Base-by-base conservation (phyloP, 768 basidiomycete species). In the Austroboletus eburneus region DNA sequence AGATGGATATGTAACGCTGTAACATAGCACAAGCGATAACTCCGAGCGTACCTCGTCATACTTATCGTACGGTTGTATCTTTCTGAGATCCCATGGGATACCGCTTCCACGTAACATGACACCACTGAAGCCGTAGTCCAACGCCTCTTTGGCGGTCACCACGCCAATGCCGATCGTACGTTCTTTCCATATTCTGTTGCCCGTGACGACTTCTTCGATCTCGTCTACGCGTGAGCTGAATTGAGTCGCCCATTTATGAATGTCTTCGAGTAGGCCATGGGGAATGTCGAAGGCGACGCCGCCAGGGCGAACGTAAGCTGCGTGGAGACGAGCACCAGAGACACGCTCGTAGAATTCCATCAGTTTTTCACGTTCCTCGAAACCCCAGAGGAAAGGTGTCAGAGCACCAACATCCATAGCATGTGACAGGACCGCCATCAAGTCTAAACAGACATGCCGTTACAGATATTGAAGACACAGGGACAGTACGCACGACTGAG, bases 301-400 rank as follows among this genome's bases (percentile, higher is more conserved):
- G 50, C 95, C 95, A 2, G 95, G 95, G 50, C 95, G 87, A 39
- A 97, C 87, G 65, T 97, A 99, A n/a, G 95, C 95, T 5, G 92
- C 84, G 61, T 99, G 95, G 59, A 99, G 78, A 45, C 95, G 93
- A 5, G 95, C 95, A 54, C 95, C 95, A 9, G 94, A 97, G 33
- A 98, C 95, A 46, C 95, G 92, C 71, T 99, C 95, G 67, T 99
- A 99, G 71, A 98, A 99, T 65, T 99, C 95, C 95, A 98, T 98
- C 53, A 98, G 82, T 75, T 99, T 99, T 73, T 98, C 95, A 46
- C 95, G 91, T 69, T 99, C 95, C 70, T 98, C 95, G 76, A 98
- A 98, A 58, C 95, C 95, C 93, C 95, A 99, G 24, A 99, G 75
- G 84, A 97, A 99, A 30, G 95, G 95, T 2, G 95, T 99, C 9